Evolutionary conservation across 2,329 filamentous ascomycete species (phyloP).

Genomic region (Fusarium udum): DNA sequence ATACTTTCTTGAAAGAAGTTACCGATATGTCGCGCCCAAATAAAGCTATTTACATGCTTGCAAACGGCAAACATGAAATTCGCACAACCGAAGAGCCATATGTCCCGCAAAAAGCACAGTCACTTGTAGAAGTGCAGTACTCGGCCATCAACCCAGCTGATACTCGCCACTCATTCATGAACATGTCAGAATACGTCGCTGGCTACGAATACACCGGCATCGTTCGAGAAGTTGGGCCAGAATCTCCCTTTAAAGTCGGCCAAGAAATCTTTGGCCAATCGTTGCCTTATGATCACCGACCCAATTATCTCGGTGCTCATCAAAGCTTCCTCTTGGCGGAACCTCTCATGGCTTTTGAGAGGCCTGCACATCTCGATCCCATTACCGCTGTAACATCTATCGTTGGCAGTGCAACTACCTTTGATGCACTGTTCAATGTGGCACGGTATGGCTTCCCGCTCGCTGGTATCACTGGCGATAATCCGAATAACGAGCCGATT

Average conservation of each 20-base stretch:
- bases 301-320: conserved; percentile 17
- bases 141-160: conserved; percentile 29
- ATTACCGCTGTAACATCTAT: not conserved
- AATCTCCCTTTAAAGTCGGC: not conserved
- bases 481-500: not conserved
- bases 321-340: conserved; percentile 24
- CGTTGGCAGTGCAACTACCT: not conserved
- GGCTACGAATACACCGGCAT: conserved; percentile 23
- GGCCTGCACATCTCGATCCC: not conserved
- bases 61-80: not conserved
- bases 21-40: not conserved
- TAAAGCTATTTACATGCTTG: conserved; percentile 9
- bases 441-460: not conserved
- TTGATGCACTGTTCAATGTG: conserved; percentile 3
- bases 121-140: conserved; percentile 24
- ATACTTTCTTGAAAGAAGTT: rapidly evolving
- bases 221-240: not conserved
- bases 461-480: not conserved
- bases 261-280: conserved; percentile 23
- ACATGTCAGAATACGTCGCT: conserved; percentile 1
- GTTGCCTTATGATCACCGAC: conserved; percentile 1
- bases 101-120: not conserved
- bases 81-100: not conserved
- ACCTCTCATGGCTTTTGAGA: not conserved
- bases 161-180: conserved; percentile 19